Evolutionary conservation across 2,329 filamentous ascomycete genomes (phyloP).

Genomic region (Penicillium hordei): DNA sequence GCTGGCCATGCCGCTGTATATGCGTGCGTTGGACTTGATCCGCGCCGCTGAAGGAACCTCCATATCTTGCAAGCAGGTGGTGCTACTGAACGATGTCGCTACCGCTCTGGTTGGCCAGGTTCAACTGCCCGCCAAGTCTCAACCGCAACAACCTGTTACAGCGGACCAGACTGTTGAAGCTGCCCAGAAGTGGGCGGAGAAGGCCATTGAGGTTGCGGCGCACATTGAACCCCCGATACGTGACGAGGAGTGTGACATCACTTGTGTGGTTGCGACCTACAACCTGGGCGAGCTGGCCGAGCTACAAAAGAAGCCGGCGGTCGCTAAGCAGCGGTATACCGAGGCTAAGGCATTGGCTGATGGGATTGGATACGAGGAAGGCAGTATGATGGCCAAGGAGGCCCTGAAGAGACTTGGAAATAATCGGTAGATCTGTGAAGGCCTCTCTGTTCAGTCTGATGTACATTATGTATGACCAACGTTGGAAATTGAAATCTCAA

Average conservation of each 20-base stretch:
- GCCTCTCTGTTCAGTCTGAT: slow-evolving; percentile 4
- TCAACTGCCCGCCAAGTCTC: slow-evolving; percentile 27
- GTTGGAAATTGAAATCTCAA: slow-evolving; percentile 12
- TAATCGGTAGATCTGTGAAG: slow-evolving; percentile 1
- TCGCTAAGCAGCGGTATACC: slow-evolving; percentile 67
- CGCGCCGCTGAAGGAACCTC: slow-evolving; percentile 45
- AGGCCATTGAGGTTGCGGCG: slow-evolving; percentile 67
- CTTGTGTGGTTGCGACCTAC: slow-evolving; percentile 79
- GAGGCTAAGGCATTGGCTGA: slow-evolving; percentile 64
- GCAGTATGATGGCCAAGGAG: slow-evolving; percentile 30
- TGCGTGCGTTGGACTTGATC: slow-evolving; percentile 75
- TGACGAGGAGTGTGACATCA: slow-evolving; percentile 77
- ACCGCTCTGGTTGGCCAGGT: slow-evolving; percentile 48
- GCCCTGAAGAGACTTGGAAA: slow-evolving; percentile 33
- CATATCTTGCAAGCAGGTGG: slow-evolving; percentile 71
- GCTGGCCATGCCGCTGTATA: slow-evolving; percentile 79
- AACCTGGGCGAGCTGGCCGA: slow-evolving; percentile 83
- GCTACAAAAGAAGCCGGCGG: slow-evolving; percentile 64
- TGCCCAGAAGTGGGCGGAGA: slow-evolving; percentile 74
- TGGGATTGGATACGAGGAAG: slow-evolving; percentile 43
- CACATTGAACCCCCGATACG: slow-evolving; percentile 65
- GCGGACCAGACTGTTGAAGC: slow-evolving; percentile 65
- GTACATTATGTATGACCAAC: slow-evolving; percentile 20
- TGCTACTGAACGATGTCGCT: slow-evolving; percentile 63
- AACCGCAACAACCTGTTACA: slow-evolving; percentile 43